phyloP scores from a whole-genome alignment of 2,329 filamentous ascomycete species.

The Cladophialophora yegresii region DNA sequence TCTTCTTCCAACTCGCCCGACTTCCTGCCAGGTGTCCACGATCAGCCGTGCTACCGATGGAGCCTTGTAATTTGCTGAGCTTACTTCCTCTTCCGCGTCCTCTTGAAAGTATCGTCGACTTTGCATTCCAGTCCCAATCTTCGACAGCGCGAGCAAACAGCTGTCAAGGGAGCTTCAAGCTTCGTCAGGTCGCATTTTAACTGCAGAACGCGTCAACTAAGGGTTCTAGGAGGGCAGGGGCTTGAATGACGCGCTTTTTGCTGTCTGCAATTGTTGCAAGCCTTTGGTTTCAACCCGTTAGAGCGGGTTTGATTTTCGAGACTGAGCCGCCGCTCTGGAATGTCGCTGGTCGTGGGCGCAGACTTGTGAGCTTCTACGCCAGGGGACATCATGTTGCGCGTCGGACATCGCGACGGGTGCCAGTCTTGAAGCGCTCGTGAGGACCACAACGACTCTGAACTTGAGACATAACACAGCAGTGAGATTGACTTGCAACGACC shows the following conservation, averaged over 20 bases:
- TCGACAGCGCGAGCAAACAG: conserved; percentile 25
- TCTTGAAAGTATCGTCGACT: conserved; percentile 32
- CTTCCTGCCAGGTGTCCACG: neutral
- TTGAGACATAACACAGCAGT: too few species aligned
- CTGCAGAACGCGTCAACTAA: neutral
- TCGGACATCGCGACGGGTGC: too few species aligned
- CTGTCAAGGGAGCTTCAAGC: conserved; percentile 3
- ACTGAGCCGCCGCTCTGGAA: neutral
- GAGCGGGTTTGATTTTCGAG: conserved; percentile 2
- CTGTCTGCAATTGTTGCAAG: conserved; percentile 16
- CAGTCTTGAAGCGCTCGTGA: too few species aligned
- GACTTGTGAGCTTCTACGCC: neutral
- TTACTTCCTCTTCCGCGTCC: conserved; percentile 30
- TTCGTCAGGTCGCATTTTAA: conserved; percentile 11
- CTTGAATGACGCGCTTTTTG: conserved; percentile 2
- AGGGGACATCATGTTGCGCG: neutral
- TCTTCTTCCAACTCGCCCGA: conserved; percentile 8
- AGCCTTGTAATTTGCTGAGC: neutral
- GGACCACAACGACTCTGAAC: too few species aligned
- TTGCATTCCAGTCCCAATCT: conserved; percentile 24
- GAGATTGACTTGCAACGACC: too few species aligned
- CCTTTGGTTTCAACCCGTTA: conserved; percentile 11
- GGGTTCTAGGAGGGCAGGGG: neutral
- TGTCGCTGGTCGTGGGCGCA: neutral
- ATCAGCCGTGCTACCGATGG: neutral